Evolutionary conservation across 2,329 filamentous ascomycete species (phyloP).

Genomic region (Phaeosphaeriaceae sp.): DNA sequence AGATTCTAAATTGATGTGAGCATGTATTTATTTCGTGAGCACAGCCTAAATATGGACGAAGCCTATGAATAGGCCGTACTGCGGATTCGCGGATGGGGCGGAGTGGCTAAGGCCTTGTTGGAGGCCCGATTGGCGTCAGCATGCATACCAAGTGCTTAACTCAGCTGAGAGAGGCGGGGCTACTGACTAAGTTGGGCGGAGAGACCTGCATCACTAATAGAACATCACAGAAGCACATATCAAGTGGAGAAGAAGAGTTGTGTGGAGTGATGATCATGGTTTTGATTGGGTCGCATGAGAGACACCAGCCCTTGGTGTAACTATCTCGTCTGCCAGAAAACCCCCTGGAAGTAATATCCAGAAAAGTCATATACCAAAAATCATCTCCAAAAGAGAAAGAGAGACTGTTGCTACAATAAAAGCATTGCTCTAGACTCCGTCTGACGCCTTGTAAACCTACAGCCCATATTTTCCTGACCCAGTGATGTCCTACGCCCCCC

Average conservation of each 20-base stretch:
- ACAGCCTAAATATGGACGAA: too few species aligned
- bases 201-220: not conserved
- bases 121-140: conserved; percentile 19
- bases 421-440: conserved; percentile 30
- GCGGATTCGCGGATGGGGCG: too few species aligned
- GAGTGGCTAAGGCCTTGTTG: not conserved
- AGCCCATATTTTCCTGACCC: conserved; percentile 22
- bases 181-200: not conserved
- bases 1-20: too few species aligned
- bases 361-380: conserved; percentile 19
- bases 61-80: conserved; percentile 7
- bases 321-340: conserved; percentile 34
- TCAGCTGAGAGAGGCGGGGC: conserved; percentile 10
- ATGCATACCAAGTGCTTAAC: conserved; percentile 17
- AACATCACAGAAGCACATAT: not conserved
- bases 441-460: conserved; percentile 27
- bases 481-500: conserved; percentile 36
- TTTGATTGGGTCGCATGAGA: conserved; percentile 34
- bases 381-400: conserved; percentile 13
- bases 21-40: too few species aligned
- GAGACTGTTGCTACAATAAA: conserved; percentile 28
- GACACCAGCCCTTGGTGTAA: conserved; percentile 45
- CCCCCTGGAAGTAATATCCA: conserved; percentile 23
- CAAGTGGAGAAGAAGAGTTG: not conserved
- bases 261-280: conserved; percentile 25